These are phyloP conservation scores for Penstemon eatonii DNA, from an alignment of 257 asterid species.

Conservation along the genomic window DNA sequence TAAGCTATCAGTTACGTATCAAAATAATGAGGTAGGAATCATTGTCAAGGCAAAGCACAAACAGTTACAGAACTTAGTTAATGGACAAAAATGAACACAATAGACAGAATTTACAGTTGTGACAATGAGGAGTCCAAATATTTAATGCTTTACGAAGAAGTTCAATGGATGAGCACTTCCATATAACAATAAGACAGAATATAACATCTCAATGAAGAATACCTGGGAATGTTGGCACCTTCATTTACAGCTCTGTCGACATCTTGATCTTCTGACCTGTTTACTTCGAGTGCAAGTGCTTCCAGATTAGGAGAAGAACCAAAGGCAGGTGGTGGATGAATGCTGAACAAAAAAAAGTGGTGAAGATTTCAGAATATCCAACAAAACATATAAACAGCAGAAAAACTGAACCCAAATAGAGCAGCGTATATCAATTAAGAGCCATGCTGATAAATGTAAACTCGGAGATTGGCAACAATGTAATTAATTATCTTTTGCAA, in stretches of 20 bases:
- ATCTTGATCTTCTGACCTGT: conserved; percentile 60
- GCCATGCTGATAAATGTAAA: conserved; percentile 12
- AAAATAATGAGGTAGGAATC: conserved; percentile 20
- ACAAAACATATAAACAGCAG: conserved; percentile 14
- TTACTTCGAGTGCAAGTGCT: conserved; percentile 80
- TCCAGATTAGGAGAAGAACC: conserved; percentile 99
- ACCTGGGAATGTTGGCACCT: conserved; percentile 58
- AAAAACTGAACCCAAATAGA: conserved; percentile 12
- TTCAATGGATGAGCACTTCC: conserved; percentile 22
- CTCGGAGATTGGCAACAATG: conserved; percentile 19
- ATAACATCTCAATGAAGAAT: conserved; percentile 30
- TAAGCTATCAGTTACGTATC: conserved; percentile 9
- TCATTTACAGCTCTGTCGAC: conserved; percentile 47
- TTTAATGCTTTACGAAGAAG: conserved; percentile 11
- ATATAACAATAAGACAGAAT: conserved; percentile 18
- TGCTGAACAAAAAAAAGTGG: conserved; percentile 45
- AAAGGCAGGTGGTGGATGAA: conserved; percentile 98
- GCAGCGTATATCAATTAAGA: conserved; percentile 12
- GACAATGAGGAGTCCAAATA: conserved; percentile 6
- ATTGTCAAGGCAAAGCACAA: conserved; percentile 15
- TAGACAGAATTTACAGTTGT: neutral
- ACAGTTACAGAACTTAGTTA: neutral
- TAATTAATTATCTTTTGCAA: neutral
- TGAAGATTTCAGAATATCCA: conserved; percentile 30
- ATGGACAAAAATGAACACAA: neutral